phyloP scores from a whole-genome alignment of 108 stramenopile species.

The Thalassiosira profunda region DNA sequence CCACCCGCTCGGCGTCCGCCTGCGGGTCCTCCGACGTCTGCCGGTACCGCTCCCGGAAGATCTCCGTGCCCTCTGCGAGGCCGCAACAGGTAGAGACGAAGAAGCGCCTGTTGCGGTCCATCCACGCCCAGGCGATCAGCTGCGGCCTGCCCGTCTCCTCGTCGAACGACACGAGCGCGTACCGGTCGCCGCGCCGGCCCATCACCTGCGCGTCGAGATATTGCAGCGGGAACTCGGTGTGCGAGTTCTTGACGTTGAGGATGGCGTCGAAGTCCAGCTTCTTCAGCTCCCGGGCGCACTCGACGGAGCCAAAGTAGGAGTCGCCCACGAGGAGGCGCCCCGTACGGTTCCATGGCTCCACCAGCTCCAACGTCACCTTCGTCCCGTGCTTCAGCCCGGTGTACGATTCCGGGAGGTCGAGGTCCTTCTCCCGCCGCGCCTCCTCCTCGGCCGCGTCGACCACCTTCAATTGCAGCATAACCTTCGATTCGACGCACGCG shows the following conservation, averaged over 20 bases:
- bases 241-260: conserved; percentile 19
- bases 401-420: too few species aligned
- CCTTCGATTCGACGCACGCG: not conserved
- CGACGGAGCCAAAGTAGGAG: conserved; percentile 18
- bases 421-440: not conserved
- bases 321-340: not conserved
- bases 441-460: conserved; percentile 16
- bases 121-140: conserved; percentile 2
- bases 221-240: conserved; percentile 9
- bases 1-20: not conserved
- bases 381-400: conserved; percentile 5
- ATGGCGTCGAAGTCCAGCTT: not conserved
- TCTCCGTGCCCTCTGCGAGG: not conserved
- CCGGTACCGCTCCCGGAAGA: not conserved
- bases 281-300: not conserved
- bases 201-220: not conserved
- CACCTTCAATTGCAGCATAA: conserved; percentile 17
- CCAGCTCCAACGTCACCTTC: conserved; percentile 11
- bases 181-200: not conserved
- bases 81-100: not conserved
- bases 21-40: not conserved
- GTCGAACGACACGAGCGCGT: not conserved
- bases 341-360: conserved; percentile 1
- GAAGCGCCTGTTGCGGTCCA: conserved; percentile 4
- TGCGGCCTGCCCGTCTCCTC: not conserved